These are phyloP conservation scores for Fusarium napiforme DNA, from an alignment of 2,329 filamentous ascomycete species.

Conservation along the genomic window DNA sequence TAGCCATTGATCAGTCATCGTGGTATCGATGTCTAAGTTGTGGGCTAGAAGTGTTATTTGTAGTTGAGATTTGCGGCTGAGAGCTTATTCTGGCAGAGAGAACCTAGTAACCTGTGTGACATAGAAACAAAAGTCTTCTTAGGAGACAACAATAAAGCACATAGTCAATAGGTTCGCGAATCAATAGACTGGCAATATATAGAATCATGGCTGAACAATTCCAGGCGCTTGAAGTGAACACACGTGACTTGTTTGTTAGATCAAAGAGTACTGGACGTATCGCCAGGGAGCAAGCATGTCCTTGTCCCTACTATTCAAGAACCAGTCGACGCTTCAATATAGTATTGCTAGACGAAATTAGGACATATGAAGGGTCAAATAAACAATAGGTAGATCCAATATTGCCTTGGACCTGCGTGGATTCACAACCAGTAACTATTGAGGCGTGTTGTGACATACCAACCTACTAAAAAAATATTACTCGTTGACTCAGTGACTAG, in stretches of 20 bases:
- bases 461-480: fast-evolving
- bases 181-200: fast-evolving
- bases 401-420: no score
- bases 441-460: not conserved
- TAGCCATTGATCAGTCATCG: no score
- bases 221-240: no score
- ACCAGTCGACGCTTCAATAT: no score
- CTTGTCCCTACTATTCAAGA: not conserved
- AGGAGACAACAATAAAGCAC: not conserved
- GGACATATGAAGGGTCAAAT: not conserved
- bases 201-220: not conserved
- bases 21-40: no score
- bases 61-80: no score
- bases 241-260: no score
- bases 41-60: no score
- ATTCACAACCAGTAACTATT: not conserved
- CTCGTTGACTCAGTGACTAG: not conserved
- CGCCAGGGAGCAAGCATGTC: no score
- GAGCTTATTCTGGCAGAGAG: no score
- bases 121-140: fast-evolving
- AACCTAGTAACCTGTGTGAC: no score
- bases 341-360: fast-evolving
- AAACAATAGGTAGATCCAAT: not conserved
- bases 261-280: fast-evolving
- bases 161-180: not conserved